A percentile compares a stretch with the other conserved stretches of the same genome.
These are phyloP conservation scores for Setaria italica DNA, from an alignment of 202 grass and related monocot genomes.

Conservation along the genomic window DNA sequence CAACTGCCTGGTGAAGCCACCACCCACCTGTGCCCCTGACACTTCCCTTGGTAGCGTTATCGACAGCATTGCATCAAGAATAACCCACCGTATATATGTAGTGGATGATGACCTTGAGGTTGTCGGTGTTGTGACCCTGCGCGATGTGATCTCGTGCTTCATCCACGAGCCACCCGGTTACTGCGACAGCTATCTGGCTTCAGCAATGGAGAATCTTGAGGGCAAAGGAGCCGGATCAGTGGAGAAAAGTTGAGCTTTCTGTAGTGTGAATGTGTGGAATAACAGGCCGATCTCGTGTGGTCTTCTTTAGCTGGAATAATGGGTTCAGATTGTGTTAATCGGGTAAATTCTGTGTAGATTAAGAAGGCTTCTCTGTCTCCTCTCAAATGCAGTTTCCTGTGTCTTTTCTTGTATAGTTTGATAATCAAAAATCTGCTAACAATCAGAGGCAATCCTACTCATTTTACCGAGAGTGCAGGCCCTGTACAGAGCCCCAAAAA, in stretches of 20 bases:
- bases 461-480: not conserved
- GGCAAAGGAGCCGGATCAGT: conserved; percentile 6
- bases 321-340: conserved; percentile 18
- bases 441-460: not conserved
- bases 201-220: conserved; percentile 47
- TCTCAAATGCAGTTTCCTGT: not conserved
- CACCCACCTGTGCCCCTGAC: conserved; percentile 63
- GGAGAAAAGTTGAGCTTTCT: conserved; percentile 34
- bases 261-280: not conserved
- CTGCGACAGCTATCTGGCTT: conserved; percentile 58
- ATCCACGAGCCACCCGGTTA: conserved; percentile 73
- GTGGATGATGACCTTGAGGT: conserved; percentile 58
- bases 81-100: conserved; percentile 88
- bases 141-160: conserved; percentile 95
- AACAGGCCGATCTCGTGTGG: conserved; percentile 10
- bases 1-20: conserved; percentile 49
- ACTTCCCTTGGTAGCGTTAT: conserved; percentile 79
- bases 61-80: conserved; percentile 76
- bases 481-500: not conserved
- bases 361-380: not conserved
- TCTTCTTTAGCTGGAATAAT: not conserved
- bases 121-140: conserved; percentile 76
- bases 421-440: not conserved
- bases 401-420: not conserved
- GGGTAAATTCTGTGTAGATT: conserved; percentile 4